Percentiles rank a stretch among this genome's conserved stretches.
phyloP scores from a whole-genome alignment of 1,284 basidiomycete species.

The Cryptococcus floricola region DNA sequence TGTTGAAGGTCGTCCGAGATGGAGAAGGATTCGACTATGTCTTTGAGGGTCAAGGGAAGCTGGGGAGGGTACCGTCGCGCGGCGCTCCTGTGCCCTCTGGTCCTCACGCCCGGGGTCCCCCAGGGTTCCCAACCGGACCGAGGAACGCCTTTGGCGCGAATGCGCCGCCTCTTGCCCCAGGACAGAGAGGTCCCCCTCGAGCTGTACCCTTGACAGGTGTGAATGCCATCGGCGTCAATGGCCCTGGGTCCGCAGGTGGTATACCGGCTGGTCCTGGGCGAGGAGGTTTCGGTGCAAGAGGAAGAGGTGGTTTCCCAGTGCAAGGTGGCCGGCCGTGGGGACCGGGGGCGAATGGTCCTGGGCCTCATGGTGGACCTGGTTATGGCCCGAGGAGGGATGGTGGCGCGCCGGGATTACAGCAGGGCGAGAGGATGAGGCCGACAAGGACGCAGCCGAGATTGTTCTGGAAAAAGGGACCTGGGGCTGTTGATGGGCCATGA shows the following conservation, averaged over 20 bases:
- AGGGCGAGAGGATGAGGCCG: constrained; percentile 11
- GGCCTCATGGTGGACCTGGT: not conserved
- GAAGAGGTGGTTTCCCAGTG: not conserved
- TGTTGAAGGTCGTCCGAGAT: constrained; percentile 19
- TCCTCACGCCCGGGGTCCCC: not conserved
- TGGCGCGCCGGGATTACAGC: constrained; percentile 1
- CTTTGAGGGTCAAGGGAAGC: constrained; percentile 16
- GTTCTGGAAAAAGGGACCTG: constrained; percentile 30
- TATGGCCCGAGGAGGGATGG: constrained; percentile 2
- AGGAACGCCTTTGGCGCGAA: no score
- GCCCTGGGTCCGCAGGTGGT: not conserved
- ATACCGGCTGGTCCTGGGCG: constrained; percentile 5
- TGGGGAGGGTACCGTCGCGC: constrained; percentile 9
- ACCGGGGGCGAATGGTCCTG: constrained; percentile 3
- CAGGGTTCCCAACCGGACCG: not conserved
- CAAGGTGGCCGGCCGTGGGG: not conserved
- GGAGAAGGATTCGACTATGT: constrained; percentile 17
- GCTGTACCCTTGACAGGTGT: constrained; percentile 13
- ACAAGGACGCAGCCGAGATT: constrained; percentile 21
- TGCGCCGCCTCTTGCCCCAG: not conserved
- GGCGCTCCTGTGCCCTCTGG: not conserved
- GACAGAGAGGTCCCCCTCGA: constrained; percentile 1
- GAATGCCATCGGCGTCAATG: constrained; percentile 8
- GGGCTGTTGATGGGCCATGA: constrained; percentile 8
- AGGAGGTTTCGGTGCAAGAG: not conserved